Conservation (phyloP, 495 filamentous ascomycete species). For the Venustampulla echinocandica region DNA sequence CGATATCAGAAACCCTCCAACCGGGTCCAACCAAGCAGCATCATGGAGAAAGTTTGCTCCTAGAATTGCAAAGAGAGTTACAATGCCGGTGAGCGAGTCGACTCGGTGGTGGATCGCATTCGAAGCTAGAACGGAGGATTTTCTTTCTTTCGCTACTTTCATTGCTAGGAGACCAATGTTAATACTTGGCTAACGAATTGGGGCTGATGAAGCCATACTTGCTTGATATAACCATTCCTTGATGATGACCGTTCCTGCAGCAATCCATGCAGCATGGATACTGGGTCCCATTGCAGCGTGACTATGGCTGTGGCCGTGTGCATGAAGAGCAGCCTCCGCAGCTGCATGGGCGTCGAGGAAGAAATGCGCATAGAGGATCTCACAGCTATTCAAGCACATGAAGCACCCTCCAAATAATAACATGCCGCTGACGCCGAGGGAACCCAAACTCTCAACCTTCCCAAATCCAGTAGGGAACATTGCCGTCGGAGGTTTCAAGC, state of each 20-base stretch:
- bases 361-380: constrained; percentile 70
- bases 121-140: constrained; percentile 91
- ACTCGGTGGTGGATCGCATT: constrained; percentile 96
- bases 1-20: constrained; percentile 85
- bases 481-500: constrained; percentile 69
- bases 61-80: constrained; percentile 77
- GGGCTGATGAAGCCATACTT: constrained; percentile 50
- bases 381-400: constrained; percentile 74
- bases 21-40: constrained; percentile 88
- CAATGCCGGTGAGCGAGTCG: constrained; percentile 88
- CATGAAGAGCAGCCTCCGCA: constrained; percentile 49
- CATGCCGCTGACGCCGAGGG: constrained; percentile 83
- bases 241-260: constrained; percentile 78
- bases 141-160: constrained; percentile 90
- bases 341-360: constrained; percentile 58
- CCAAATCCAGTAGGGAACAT: constrained; percentile 86
- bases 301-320: constrained; percentile 49
- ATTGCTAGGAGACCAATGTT: constrained; percentile 53
- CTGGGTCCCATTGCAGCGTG: constrained; percentile 63
- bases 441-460: constrained; percentile 93
- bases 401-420: constrained; percentile 79
- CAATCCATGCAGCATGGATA: constrained; percentile 90
- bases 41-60: constrained; percentile 80
- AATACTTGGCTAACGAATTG: neutral
- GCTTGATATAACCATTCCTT: constrained; percentile 97